Evolutionary conservation across 2,329 filamentous ascomycete genomes (phyloP).

Genomic region (Thielaviopsis punctulata): DNA sequence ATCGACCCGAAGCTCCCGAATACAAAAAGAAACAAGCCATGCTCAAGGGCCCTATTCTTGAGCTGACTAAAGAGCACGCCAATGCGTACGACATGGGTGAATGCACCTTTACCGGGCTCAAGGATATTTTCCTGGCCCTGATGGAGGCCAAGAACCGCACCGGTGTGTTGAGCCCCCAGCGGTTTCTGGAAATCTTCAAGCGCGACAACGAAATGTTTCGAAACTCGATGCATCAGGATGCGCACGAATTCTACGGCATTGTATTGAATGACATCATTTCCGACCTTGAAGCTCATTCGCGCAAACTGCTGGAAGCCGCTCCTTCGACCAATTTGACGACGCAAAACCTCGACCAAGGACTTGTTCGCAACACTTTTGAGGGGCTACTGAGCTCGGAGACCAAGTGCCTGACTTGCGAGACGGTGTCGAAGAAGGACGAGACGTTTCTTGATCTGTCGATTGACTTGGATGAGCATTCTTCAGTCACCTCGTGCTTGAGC

Average conservation of each 20-base stretch:
- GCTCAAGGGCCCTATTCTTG: constrained; percentile 69
- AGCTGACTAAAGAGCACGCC: constrained; percentile 67
- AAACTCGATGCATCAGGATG: constrained; percentile 94
- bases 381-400: constrained; percentile 91
- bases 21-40: constrained; percentile 97
- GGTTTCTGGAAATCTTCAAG: constrained; percentile 85
- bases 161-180: constrained; percentile 78
- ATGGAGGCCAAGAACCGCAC: constrained; percentile 67
- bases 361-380: constrained; percentile 96
- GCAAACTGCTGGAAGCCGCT: constrained; percentile 29
- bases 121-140: constrained; percentile 88
- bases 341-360: constrained; percentile 33
- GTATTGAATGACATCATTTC: constrained; percentile 91
- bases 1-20: constrained; percentile 86
- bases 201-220: constrained; percentile 95
- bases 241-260: constrained; percentile 89
- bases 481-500: constrained; percentile 82
- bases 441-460: constrained; percentile 92
- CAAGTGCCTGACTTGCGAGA: constrained; percentile 90
- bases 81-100: constrained; percentile 81
- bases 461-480: constrained; percentile 86
- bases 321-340: constrained; percentile 28
- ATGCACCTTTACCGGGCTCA: constrained; percentile 81
- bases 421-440: constrained; percentile 84
- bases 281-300: constrained; percentile 75